Evolutionary conservation across 805 yeast species (phyloP), one percentile per base, ranked within the genome.

Genomic region (Myxozyma nipponensis): DNA sequence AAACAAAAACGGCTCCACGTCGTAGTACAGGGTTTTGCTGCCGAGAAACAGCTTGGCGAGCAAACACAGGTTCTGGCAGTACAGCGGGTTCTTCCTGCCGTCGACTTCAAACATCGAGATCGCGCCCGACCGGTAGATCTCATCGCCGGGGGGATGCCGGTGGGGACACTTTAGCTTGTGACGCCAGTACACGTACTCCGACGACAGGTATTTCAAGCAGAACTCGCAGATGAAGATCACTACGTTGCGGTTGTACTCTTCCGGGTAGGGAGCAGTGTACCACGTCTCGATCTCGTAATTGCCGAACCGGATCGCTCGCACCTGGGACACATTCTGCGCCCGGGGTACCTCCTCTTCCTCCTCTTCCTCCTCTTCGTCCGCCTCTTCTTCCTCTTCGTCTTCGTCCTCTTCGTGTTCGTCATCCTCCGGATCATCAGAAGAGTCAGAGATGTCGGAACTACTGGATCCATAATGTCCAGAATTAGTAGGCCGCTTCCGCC

Each of bases 261-360:
- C 89, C 0, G 98, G 97, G 64, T 86, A 93, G 1, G 98, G 98
- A 0, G 96, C 82, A 2, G 86, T 79, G 67, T 86, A 90, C 96
- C 97, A 88, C 0, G 96, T 86, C 53, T 84, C 85, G 24, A 93
- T 86, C 63, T 84, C 89, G 65, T 69, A 78, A 39, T 77, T 76
- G 32, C 88, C 78, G 57, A 90, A 81, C 60, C 82, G 88, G 22
- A 90, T 82, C 49, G 77, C 78, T 43, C 77, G 74, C 38, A 85
- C 76, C 50, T 75, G 73, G 22, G 77, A 70, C 45, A 68, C 62
- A 36, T 53, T 39, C 62, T 65, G 49, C 60, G 62, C 21, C 58
- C 60, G 42, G 54, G 65, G 42, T 28, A 10, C 39, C 47, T 7
- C 6, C 21, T 5, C 6, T 6, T 35, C 38, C 17, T 10, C 19